These are phyloP conservation scores for Beauveria sp. DNA, from an alignment of 2,329 filamentous ascomycete species.

Conservation along the genomic window DNA sequence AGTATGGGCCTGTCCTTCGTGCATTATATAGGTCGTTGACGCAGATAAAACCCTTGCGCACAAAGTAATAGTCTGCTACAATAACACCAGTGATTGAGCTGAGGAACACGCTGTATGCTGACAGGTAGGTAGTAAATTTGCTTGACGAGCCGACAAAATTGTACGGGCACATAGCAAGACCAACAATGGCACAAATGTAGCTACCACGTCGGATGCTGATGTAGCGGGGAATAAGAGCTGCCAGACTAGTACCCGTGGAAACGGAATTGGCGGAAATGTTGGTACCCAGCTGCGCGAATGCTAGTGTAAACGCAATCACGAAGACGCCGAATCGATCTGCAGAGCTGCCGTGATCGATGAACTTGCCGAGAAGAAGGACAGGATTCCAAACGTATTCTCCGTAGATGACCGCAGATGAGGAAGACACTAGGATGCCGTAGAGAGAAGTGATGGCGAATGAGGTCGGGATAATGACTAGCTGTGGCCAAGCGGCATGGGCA, in stretches of 20 bases:
- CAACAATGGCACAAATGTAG: conserved; percentile 74
- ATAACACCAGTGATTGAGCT: conserved; percentile 91
- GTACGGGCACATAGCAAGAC: conserved; percentile 82
- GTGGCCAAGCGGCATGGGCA: conserved; percentile 69
- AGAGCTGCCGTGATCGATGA: conserved; percentile 61
- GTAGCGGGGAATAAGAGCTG: conserved; percentile 69
- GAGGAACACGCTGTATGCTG: conserved; percentile 89
- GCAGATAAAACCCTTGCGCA: conserved; percentile 74
- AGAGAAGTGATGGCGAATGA: conserved; percentile 76
- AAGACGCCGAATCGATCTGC: conserved; percentile 69
- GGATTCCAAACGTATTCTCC: conserved; percentile 66
- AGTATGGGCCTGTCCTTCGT: conserved; percentile 61
- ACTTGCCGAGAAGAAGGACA: conserved; percentile 56
- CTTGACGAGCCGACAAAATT: conserved; percentile 68
- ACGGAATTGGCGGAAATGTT: conserved; percentile 85
- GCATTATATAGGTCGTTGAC: conserved; percentile 73
- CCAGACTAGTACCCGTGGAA: conserved; percentile 76
- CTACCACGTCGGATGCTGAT: conserved; percentile 81
- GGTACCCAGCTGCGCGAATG: conserved; percentile 75
- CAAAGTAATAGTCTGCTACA: conserved; percentile 77
- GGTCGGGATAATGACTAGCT: conserved; percentile 65
- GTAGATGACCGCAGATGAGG: conserved; percentile 63
- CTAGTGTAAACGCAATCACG: conserved; percentile 61
- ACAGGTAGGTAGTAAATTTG: conserved; percentile 86
- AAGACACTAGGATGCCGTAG: conserved; percentile 73